Percentiles rank a stretch among this genome's conserved stretches.
phyloP scores from a whole-genome alignment of 805 yeast genomes.

The Komagataella populi region DNA sequence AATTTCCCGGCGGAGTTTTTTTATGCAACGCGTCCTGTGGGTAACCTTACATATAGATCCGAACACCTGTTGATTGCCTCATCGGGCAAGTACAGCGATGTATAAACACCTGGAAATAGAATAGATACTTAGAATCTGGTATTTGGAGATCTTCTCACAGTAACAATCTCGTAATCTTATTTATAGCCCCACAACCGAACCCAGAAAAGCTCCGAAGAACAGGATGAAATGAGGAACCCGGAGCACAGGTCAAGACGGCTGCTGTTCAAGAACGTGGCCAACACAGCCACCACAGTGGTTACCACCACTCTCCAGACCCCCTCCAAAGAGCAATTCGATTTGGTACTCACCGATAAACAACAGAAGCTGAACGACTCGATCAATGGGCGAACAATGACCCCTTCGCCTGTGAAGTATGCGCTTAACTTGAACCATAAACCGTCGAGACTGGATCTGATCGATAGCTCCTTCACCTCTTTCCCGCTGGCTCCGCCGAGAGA shows the following conservation, averaged over 20 bases:
- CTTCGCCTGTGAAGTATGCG: neutral
- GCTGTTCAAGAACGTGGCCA: neutral
- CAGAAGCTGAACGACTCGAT: neutral
- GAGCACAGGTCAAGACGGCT: neutral
- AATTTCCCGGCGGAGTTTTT: neutral
- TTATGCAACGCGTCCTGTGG: neutral
- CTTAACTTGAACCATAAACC: conserved; percentile 5
- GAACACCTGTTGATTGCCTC: neutral
- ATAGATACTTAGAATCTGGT: neutral
- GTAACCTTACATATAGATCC: neutral
- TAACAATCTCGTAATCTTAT: neutral
- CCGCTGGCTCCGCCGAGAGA: conserved; percentile 36
- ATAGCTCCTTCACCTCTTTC: conserved; percentile 32
- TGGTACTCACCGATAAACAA: neutral
- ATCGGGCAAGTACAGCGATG: neutral
- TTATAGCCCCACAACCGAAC: neutral
- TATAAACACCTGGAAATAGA: neutral
- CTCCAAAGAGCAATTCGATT: neutral
- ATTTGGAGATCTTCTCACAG: neutral
- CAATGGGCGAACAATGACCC: neutral
- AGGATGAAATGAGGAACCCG: neutral
- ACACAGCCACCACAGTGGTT: neutral
- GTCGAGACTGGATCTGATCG: conserved; percentile 33
- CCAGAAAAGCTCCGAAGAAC: neutral
- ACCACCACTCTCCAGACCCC: neutral